These are phyloP conservation scores for Aspergillus piperis DNA, from an alignment of 2,329 filamentous ascomycete genomes.

Conservation along the genomic window DNA sequence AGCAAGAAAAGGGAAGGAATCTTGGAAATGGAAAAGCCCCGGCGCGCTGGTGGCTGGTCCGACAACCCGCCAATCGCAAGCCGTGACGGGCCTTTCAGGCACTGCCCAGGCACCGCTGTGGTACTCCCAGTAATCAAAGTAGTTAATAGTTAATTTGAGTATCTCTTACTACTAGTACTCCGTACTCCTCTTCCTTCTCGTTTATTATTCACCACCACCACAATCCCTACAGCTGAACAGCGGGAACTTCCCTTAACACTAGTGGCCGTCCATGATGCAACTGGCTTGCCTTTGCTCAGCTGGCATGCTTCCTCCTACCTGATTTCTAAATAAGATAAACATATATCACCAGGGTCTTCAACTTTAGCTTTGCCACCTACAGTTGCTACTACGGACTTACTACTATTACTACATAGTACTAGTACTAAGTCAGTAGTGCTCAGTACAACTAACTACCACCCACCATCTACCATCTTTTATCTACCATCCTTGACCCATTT, in stretches of 20 bases:
- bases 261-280: constrained; percentile 1
- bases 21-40: background rate
- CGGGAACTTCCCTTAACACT: background rate
- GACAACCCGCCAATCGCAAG: background rate
- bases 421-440: too few relatives aligned
- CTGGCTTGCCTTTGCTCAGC: background rate
- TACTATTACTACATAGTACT: too few relatives aligned
- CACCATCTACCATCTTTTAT: too few relatives aligned
- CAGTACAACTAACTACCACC: too few relatives aligned
- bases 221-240: background rate
- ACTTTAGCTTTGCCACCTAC: too few relatives aligned
- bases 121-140: too few relatives aligned
- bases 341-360: too few relatives aligned
- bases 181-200: background rate
- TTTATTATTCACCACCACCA: background rate
- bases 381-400: too few relatives aligned
- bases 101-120: background rate
- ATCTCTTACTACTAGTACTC: background rate
- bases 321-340: too few relatives aligned
- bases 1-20: background rate
- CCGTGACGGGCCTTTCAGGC: background rate
- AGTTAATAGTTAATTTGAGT: background rate
- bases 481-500: background rate
- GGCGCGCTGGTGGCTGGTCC: background rate
- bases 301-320: background rate